These are phyloP conservation scores for Sordariomycetes sp. DNA, from an alignment of 2,329 filamentous ascomycete species.

Conservation along the genomic window DNA sequence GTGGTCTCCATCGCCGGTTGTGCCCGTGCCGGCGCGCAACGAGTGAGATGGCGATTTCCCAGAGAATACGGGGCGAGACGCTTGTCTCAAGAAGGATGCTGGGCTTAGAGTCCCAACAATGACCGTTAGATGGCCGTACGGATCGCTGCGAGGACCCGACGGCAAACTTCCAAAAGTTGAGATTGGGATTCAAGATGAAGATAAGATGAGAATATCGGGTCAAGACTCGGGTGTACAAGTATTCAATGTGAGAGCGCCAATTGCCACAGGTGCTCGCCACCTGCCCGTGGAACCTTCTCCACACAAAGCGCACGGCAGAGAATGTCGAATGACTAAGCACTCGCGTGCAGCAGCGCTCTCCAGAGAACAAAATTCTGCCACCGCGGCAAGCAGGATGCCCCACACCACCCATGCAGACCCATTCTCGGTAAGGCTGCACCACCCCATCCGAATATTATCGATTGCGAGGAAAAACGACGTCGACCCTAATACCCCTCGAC, in stretches of 20 bases:
- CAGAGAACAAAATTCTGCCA: not conserved
- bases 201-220: not conserved
- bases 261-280: not conserved
- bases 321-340: not conserved
- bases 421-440: not conserved
- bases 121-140: not conserved
- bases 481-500: not conserved
- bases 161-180: not conserved
- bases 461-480: not conserved
- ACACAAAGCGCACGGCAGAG: not conserved
- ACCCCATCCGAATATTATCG: not conserved
- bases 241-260: not conserved
- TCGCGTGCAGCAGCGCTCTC: not conserved
- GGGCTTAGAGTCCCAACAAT: not conserved
- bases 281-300: not conserved
- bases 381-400: not conserved
- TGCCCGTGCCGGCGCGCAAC: not conserved
- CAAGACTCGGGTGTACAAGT: too few relatives aligned
- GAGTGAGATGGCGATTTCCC: not conserved
- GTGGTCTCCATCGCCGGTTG: slow-evolving; percentile 5
- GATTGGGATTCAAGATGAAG: not conserved
- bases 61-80: not conserved
- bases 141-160: not conserved
- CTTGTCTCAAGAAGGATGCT: not conserved
- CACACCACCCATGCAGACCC: not conserved